phyloP scores from a whole-genome alignment of 2,329 filamentous ascomycete genomes.

The Eutypa lata region DNA sequence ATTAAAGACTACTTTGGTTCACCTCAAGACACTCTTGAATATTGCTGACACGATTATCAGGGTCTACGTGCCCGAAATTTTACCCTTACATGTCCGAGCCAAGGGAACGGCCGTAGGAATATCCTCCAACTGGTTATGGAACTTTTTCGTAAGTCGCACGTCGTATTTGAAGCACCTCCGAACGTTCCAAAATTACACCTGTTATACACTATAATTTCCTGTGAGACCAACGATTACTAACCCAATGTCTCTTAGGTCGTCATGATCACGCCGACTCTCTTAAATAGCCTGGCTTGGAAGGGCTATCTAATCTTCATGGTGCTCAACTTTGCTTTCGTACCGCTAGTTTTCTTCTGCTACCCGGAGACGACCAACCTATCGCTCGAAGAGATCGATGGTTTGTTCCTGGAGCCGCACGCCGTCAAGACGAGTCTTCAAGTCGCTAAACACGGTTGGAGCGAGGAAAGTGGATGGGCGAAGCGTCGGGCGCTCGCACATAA shows the following conservation, averaged over 20 bases:
- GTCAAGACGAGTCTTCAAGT: conserved; percentile 1
- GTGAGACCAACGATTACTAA: conserved; percentile 22
- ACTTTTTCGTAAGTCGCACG: conserved; percentile 20
- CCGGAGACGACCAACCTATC: conserved; percentile 49
- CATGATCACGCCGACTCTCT: conserved; percentile 45
- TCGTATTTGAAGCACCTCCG: conserved; percentile 33
- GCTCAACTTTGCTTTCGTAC: conserved; percentile 42
- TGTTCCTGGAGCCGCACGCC: conserved; percentile 32
- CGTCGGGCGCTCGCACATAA: background rate
- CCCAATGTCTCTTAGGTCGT: background rate
- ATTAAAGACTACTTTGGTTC: conserved; percentile 21
- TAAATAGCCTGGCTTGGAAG: conserved; percentile 46
- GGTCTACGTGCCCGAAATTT: conserved; percentile 35
- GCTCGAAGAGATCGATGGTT: conserved; percentile 50
- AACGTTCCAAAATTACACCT: no score
- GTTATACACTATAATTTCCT: no score
- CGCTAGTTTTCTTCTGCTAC: conserved; percentile 43
- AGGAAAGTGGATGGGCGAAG: background rate
- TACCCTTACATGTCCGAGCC: conserved; percentile 29
- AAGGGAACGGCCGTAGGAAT: conserved; percentile 31
- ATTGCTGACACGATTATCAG: conserved; percentile 11
- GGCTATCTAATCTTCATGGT: conserved; percentile 51
- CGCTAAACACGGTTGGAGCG: conserved; percentile 2
- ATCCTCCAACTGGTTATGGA: conserved; percentile 34
- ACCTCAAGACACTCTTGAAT: background rate